phyloP scores from a whole-genome alignment of 768 basidiomycete species.

The Hygrophoropsis aurantiaca region DNA sequence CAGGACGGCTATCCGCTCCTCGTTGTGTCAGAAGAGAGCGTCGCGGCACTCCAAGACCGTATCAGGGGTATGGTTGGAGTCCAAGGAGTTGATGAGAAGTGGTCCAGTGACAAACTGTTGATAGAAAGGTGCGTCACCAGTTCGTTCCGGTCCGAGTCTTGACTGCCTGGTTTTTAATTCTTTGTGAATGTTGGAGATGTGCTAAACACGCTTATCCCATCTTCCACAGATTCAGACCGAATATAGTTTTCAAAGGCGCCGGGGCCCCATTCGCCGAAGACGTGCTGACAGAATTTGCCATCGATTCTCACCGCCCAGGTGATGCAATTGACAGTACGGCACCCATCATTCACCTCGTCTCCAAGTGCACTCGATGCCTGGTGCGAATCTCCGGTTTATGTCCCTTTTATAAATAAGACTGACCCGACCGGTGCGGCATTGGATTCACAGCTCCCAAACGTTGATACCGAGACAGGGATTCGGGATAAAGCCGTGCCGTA shows the following conservation, averaged over 20 bases:
- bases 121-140: conserved; percentile 55
- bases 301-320: conserved; percentile 38
- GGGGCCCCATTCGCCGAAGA: conserved; percentile 75
- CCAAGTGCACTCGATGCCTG: conserved; percentile 70
- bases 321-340: conserved; percentile 25
- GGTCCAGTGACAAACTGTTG: conserved; percentile 48
- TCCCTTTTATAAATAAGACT: conserved; percentile 5
- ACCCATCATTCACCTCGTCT: conserved; percentile 54
- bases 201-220: conserved; percentile 5
- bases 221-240: conserved; percentile 67
- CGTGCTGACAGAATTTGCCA: conserved; percentile 57
- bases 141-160: conserved; percentile 1
- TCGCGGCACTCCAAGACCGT: conserved; percentile 48
- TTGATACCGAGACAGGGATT: conserved; percentile 61
- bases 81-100: conserved; percentile 49
- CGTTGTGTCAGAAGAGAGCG: conserved; percentile 66
- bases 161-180: neutral
- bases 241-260: conserved; percentile 65
- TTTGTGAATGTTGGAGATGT: conserved; percentile 5
- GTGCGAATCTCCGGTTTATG: conserved; percentile 40
- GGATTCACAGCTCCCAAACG: conserved; percentile 63
- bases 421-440: conserved; percentile 2
- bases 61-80: conserved; percentile 45
- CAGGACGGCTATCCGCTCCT: conserved; percentile 76
- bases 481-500: conserved; percentile 73